Base-by-base conservation (phyloP, 2,329 filamentous ascomycete genomes). In the Trichoderma sp. region DNA sequence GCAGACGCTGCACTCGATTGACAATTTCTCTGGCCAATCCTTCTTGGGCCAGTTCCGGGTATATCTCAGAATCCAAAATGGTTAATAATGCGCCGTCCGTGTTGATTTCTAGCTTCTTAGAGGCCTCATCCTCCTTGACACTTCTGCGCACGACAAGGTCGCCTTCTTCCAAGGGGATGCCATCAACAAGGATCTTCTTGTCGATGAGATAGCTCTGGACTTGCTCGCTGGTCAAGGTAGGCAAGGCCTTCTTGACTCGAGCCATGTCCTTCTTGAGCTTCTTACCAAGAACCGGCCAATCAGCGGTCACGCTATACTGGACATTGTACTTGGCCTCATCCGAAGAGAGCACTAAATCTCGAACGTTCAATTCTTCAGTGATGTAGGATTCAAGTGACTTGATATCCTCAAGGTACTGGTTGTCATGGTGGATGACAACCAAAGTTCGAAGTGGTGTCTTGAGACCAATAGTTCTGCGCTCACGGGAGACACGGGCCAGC, bases 261-360 rank as follows among this genome's bases (percentile, higher is more conserved):
- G 90, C 89, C 72, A 94, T 92, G 76, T 97, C 94, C 81, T 97
- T 97, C 86, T 97, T 97, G 74, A 98, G 86, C 83, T 98, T 98
- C 87, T 97, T 97, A 72, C 96, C 96, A 18, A 99, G 86, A 2
- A 92, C 91, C 16, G 96, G 94, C 91, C 96, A 97, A 80, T 99
- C 96, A 8, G 94, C 94, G 49, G 87, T 89, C 18, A 95, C 93
- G 71, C 91, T 93, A 82, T 97, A 97, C 77, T 96, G 90, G 56
- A 99, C 94, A 66, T 94, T 92, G 83, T 97, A 97, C 78, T 91
- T 92, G 67, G 89, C 90, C 81, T 98, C 96, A 72, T 98, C 94
- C 8, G 88, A 90, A 3, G 93, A 93, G 65, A 97, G 85, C 13
- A 97, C 84, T 32, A 98, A 83, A 71, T 97, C 92, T 71, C 91